phyloP scores from a whole-genome alignment of 2,329 filamentous ascomycete species.

The Rhinocladiella similis region DNA sequence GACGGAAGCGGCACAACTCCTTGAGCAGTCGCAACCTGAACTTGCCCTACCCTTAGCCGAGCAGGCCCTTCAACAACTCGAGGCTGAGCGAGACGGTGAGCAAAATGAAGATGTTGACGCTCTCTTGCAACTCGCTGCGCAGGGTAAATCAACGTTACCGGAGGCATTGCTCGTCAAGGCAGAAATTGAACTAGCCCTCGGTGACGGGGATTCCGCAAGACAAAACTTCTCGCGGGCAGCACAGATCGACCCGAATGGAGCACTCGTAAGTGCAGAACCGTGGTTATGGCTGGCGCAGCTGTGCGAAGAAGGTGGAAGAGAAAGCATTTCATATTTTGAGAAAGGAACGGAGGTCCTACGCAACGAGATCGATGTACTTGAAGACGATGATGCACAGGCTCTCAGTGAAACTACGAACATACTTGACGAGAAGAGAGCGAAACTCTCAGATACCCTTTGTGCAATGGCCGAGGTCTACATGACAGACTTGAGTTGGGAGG shows the following conservation, averaged over 20 bases:
- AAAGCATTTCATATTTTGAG: constrained; percentile 63
- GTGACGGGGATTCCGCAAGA: constrained; percentile 75
- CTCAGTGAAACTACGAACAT: constrained; percentile 17
- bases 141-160: constrained; percentile 28
- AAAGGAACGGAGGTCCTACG: constrained; percentile 70
- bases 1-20: constrained; percentile 55
- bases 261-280: constrained; percentile 67
- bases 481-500: constrained; percentile 91
- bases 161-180: constrained; percentile 73
- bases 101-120: constrained; percentile 21
- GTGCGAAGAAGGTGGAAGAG: constrained; percentile 62
- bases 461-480: constrained; percentile 96
- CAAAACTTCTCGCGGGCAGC: constrained; percentile 72
- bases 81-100: constrained; percentile 28
- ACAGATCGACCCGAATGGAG: constrained; percentile 73
- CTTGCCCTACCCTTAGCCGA: constrained; percentile 57
- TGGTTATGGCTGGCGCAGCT: constrained; percentile 81
- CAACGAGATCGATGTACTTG: constrained; percentile 39
- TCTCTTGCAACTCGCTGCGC: constrained; percentile 26
- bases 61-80: constrained; percentile 46
- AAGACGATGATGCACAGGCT: constrained; percentile 35
- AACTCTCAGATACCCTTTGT: constrained; percentile 88
- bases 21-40: constrained; percentile 60
- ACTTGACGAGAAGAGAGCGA: constrained; percentile 62
- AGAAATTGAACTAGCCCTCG: constrained; percentile 78